Base-by-base conservation (phyloP, 2,329 filamentous ascomycete species). In the Nannizziopsis barbatae region DNA sequence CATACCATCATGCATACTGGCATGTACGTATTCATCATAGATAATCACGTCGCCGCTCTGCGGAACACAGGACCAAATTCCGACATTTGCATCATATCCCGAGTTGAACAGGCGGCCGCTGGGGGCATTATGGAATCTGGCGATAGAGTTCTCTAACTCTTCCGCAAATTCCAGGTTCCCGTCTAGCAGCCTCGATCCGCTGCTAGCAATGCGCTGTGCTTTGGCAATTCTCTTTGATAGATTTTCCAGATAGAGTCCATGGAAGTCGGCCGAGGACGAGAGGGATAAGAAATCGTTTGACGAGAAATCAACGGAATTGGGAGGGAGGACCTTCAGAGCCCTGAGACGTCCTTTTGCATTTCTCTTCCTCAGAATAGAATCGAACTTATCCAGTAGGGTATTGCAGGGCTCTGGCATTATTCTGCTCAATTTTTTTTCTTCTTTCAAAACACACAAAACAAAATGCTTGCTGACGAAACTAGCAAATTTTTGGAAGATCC, bases 1-100 rank as follows among this genome's bases (percentile, higher is more conserved):
- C 81, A 89, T 86, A 0, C 85, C 86, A 60, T 89, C 84, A 51
- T 87, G 84, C 1, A 81, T 77, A 55, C 83, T 88, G 0, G 86
- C 86, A 56, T 90, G 86, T 11, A 90, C 79, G 30, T 83, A 70
- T 60, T 83, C 83, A 57, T 90, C 86, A 55, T 85, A 83, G 0
- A 92, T 61, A 17, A 92, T 71, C 1, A 75, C 57, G 60, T 85
- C 81, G 0, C 74, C 77, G 0, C 66, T 67, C 53, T 79, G 79
- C 1, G 80, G 78, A 1, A 80, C 67, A 47, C 74, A 77, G 1
- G 72, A 67, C n/a, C 83, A 74, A 1, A 84, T 67, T 0, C 79
- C 80, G 0, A 76, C 71, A 56, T 84, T 84, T 12, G 80, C 81
- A 53, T 83, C 80, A 49, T 76, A 81, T 0, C 80, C 81, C 0